A percentile compares a stretch with the other conserved stretches of the same genome.
Conservation (phyloP, 2,329 filamentous ascomycete species). For the Aspergillus caelatus region DNA sequence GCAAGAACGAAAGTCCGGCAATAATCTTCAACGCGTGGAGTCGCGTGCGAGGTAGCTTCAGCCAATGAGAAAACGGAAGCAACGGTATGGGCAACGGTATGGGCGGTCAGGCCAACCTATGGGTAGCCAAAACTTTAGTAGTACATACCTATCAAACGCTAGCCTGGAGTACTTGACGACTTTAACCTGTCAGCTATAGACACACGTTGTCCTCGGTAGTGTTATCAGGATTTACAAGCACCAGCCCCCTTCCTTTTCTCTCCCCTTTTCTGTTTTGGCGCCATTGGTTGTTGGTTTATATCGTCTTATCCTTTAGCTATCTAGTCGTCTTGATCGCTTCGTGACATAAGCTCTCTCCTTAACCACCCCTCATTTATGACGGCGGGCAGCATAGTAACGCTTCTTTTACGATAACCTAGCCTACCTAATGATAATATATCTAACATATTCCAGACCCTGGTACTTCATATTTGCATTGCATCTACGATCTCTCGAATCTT, state of each 20-base stretch:
- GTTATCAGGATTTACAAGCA: not conserved
- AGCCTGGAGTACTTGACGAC: not conserved
- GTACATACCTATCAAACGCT: not conserved
- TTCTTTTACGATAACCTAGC: not conserved
- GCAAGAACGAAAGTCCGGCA: not conserved
- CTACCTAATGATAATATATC: not conserved
- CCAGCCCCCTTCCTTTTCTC: not conserved
- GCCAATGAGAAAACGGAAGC: conserved; percentile 17
- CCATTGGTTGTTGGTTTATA: not conserved
- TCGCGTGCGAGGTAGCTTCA: conserved; percentile 18
- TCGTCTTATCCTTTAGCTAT: not conserved
- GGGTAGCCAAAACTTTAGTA: too few relatives aligned
- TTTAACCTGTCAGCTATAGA: not conserved
- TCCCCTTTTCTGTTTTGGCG: not conserved
- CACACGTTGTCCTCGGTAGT: not conserved
- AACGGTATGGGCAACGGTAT: not conserved
- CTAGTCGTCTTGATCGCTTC: not conserved
- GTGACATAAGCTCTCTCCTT: not conserved
- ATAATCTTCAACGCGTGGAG: conserved; percentile 18
- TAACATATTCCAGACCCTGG: not conserved
- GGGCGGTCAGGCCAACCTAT: not conserved
- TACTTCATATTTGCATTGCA: not conserved
- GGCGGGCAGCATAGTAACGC: not conserved
- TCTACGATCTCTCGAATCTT: not conserved
- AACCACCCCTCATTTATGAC: not conserved